Evolutionary conservation across 192 early-diverging fungal species (phyloP), one percentile per base, ranked within the genome.

Genomic region (Backusella mclennaniae): DNA sequence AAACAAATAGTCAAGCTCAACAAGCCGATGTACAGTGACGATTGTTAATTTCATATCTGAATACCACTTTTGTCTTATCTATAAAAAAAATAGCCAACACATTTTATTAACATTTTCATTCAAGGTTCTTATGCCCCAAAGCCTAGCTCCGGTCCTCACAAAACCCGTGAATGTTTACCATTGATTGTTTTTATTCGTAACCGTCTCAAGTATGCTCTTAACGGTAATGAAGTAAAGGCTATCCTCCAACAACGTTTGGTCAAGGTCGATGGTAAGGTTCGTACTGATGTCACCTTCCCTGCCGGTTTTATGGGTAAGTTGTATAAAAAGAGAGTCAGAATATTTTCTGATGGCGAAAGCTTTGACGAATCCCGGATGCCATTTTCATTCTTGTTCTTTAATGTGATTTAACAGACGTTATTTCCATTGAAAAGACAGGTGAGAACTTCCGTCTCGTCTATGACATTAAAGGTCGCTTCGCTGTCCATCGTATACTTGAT

Each of bases 371-470:
- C 67, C 67, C 77, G 77, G 77, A 78, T 78, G 67, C 68, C 67
- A 73, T 67, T 36, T 56, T 73, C 35, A 49, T 73, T 74, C 9
- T 63, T 72, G 26, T 26, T 19, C 49, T 52, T 67, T 44, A 1
- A 56, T 56, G 71, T 41, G 59, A 63, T 15, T 17, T 63, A 70
- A 68, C 80, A 94, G 95, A 96, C 82, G 94, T 93, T 84, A 96
- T 96, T 87, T 79, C 92, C 77, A 96, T 96, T 74, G 94, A 96
- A 84, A 93, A 92, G 92, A 98, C 97, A 82, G 95, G 95, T 85
- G 96, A 99, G 92, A 95, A 99, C 92, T 99, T 99, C 94, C 97
- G 98, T 87, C 92, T 99, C 77, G 90, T 99, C 87, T 99, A 96
- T 91, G 98, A 99, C 91, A 91, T 91, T 89, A 99, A 99, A 93